phyloP scores from a whole-genome alignment of 2,329 filamentous ascomycete genomes.

The Fusarium paranaense region DNA sequence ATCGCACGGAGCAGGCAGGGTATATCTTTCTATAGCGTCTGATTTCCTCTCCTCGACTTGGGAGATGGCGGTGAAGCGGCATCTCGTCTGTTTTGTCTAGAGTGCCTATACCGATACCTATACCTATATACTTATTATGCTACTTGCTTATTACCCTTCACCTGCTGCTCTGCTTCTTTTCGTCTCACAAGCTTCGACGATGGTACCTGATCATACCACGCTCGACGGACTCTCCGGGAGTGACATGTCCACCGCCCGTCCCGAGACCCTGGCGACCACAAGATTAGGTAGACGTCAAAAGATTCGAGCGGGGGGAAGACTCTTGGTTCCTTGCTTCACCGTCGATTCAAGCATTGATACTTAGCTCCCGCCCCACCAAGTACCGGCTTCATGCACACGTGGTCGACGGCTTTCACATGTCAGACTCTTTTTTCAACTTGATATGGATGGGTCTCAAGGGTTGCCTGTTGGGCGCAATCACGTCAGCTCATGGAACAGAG shows the following conservation, averaged over 20 bases:
- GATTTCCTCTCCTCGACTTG: conserved; percentile 3
- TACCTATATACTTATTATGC: conserved; percentile 7
- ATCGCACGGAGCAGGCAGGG: conserved; percentile 33
- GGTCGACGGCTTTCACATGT: conserved; percentile 8
- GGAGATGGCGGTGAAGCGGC: neutral
- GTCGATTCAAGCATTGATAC: neutral
- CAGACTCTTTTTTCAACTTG: neutral
- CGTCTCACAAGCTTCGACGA: neutral
- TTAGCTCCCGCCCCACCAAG: conserved; percentile 2
- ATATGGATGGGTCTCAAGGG: neutral
- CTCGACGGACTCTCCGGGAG: neutral
- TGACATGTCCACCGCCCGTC: conserved; percentile 1
- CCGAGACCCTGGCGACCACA: conserved; percentile 6
- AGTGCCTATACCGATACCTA: conserved; percentile 7
- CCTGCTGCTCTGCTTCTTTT: neutral
- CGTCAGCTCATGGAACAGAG: neutral
- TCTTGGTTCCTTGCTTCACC: neutral
- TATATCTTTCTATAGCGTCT: conserved; percentile 17
- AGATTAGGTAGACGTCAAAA: conserved; percentile 5
- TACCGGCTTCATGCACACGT: conserved; percentile 7
- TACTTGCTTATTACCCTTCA: neutral
- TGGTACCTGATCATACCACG: neutral
- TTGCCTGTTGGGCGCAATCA: neutral
- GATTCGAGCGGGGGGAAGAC: neutral
- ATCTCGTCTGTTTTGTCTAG: neutral